Base-by-base conservation (phyloP, 1,139 yeast genomes). In the Blastobotrys ciferrii region DNA sequence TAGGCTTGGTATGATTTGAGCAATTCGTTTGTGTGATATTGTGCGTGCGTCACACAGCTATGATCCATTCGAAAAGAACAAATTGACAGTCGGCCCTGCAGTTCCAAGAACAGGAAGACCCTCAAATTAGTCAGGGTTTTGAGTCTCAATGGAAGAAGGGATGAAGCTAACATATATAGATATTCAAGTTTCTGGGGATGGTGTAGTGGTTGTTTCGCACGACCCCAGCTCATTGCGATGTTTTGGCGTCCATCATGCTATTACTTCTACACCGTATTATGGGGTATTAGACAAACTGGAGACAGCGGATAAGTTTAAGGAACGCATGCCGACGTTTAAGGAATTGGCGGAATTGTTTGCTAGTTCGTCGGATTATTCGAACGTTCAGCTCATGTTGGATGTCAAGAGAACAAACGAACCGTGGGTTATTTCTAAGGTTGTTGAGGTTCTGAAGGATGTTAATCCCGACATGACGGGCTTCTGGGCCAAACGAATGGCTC, bases 181-280 rank as follows among this genome's bases (percentile, higher is more conserved):
- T 65, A 72, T 91, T 42, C 96, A 91, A 73, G 72, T 88, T 49
- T 74, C 94, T 1, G 67, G 69, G 4, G 98, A 92, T 66, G 80
- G 83, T 11, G 77, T 78, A 3, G 74, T 88, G 23, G 86, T 91
- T 4, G 77, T 92, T 28, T 80, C 86, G 43, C 98, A 92, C 65
- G 92, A 85, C 60, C 70, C 74, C 7, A 73, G 68, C 54, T 79
- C 91, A 11, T 69, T 71, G 43, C 70, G 92, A 32, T 75, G 82
- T n/a, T 85, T 80, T 63, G 81, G 81, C 36, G 57, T 52, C 20
- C 62, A 67, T 38, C 60, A 68, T 49, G 57, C 63, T 20, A 64
- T 68, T 25, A 72, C 77, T 47, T 55, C 61, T 1, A 70, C 75
- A 0, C 64, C 73, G 1, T 65, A 65, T 40, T 51, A 63, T 28